A percentile compares a stretch with the other conserved stretches of the same genome.
Conservation (phyloP, 257 asterid species). For the Gardenia jasminoides region DNA sequence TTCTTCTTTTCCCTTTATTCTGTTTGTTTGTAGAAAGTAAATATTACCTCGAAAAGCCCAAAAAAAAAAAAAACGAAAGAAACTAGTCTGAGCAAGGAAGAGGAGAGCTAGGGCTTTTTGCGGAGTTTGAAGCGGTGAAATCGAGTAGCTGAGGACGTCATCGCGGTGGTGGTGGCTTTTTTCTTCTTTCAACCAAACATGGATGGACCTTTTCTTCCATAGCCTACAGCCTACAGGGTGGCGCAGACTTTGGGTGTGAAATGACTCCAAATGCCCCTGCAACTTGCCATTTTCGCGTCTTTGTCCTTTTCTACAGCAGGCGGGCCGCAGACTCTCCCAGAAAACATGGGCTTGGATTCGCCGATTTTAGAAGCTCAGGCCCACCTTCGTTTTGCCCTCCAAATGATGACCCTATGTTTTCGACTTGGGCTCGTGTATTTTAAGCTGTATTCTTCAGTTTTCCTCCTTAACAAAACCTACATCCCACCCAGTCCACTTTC, state of each 20-base stretch:
- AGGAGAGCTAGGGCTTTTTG: slow-evolving; percentile 23
- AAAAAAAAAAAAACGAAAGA: neutral
- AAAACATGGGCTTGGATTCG: too few relatives aligned
- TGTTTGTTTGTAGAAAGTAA: too few relatives aligned
- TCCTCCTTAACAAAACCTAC: too few relatives aligned
- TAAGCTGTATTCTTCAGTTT: too few relatives aligned
- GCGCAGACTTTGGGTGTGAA: slow-evolving; percentile 33
- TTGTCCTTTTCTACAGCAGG: neutral
- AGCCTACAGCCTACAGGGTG: neutral
- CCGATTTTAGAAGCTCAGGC: too few relatives aligned
- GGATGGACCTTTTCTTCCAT: slow-evolving; percentile 15
- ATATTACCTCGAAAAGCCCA: neutral
- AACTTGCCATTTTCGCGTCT: neutral
- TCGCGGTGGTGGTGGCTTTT: slow-evolving; percentile 12
- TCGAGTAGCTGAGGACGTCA: slow-evolving; percentile 43
- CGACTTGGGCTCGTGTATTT: too few relatives aligned
- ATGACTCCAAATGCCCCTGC: slow-evolving; percentile 37
- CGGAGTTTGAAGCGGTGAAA: slow-evolving; percentile 46
- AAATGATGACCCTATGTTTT: too few relatives aligned
- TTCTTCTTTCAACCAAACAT: neutral
- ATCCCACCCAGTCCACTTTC: too few relatives aligned
- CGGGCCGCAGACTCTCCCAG: too few relatives aligned
- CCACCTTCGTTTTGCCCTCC: too few relatives aligned
- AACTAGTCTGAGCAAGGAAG: neutral
- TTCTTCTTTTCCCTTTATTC: neutral